A percentile compares a stretch with the other conserved stretches of the same genome.
Evolutionary conservation across 768 basidiomycete species (phyloP).

Genomic region (Xerocomus potaroensis): DNA sequence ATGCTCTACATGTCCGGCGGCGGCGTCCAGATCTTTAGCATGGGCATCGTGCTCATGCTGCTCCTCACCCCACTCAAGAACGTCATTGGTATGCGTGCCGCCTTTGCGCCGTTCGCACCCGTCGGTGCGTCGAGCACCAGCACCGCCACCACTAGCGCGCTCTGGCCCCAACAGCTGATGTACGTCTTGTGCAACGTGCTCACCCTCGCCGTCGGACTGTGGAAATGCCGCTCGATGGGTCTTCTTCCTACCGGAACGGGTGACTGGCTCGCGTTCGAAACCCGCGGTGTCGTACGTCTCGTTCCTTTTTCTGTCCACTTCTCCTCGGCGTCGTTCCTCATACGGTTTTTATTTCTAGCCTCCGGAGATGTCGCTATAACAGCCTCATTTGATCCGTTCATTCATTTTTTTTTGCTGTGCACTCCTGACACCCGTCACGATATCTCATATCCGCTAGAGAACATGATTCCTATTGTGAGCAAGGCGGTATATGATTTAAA

Average conservation of each 20-base stretch:
- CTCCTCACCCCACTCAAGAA: slow-evolving; percentile 85
- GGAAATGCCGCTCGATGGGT: slow-evolving; percentile 93
- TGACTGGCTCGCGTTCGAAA: slow-evolving; percentile 95
- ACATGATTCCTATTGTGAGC: slow-evolving; percentile 18
- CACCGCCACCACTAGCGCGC: slow-evolving; percentile 35
- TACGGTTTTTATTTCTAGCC: slow-evolving; percentile 26
- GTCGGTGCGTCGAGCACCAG: too few relatives aligned
- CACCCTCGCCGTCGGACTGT: slow-evolving; percentile 80
- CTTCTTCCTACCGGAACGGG: slow-evolving; percentile 85
- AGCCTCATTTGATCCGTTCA: background rate
- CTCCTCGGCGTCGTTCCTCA: background rate
- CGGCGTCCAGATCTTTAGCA: slow-evolving; percentile 94
- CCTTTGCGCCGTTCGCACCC: slow-evolving; percentile 68
- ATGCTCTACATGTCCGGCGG: slow-evolving; percentile 99
- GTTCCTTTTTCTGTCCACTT: too few relatives aligned
- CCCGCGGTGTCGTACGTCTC: slow-evolving; percentile 52
- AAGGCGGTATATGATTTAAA: slow-evolving; percentile 19
- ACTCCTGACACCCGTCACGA: too few relatives aligned
- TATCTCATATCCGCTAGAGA: slow-evolving; percentile 11
- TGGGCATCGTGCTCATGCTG: slow-evolving; percentile 94
- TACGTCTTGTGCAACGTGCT: slow-evolving; percentile 71
- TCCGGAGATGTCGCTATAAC: slow-evolving; percentile 41
- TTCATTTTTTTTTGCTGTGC: too few relatives aligned
- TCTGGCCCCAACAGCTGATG: slow-evolving; percentile 66
- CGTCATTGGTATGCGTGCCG: slow-evolving; percentile 69